These are phyloP conservation scores for Backusella luteola DNA, from an alignment of 192 early-diverging fungal species.

Conservation along the genomic window DNA sequence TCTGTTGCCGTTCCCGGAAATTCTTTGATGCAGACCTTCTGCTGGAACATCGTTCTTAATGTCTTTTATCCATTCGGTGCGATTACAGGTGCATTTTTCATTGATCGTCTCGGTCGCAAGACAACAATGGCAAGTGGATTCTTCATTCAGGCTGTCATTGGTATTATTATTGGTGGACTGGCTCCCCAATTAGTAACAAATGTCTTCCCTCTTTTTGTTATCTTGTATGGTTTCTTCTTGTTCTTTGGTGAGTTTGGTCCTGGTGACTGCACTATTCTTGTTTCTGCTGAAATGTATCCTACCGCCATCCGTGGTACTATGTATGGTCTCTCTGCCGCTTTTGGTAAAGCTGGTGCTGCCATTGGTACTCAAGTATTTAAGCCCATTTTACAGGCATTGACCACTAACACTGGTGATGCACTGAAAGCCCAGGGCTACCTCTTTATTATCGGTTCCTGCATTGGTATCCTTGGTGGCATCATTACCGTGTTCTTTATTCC, in stretches of 20 bases:
- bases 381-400: conserved; percentile 36
- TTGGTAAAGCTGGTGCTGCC: conserved; percentile 44
- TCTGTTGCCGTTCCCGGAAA: conserved; percentile 24
- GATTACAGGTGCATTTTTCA: conserved; percentile 40
- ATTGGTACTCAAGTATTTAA: conserved; percentile 48
- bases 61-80: conserved; percentile 54
- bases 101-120: conserved; percentile 48
- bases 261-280: conserved; percentile 49
- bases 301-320: conserved; percentile 52
- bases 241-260: conserved; percentile 55
- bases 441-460: conserved; percentile 44
- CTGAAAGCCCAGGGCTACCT: conserved; percentile 38
- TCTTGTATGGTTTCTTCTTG: conserved; percentile 56
- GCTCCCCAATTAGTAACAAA: conserved; percentile 34
- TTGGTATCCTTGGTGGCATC: conserved; percentile 47
- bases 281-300: conserved; percentile 51
- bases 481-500: conserved; percentile 48
- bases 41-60: conserved; percentile 52
- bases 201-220: conserved; percentile 49
- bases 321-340: conserved; percentile 50
- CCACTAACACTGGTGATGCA: conserved; percentile 22
- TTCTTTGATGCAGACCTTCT: conserved; percentile 46
- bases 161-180: conserved; percentile 43
- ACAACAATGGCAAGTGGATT: conserved; percentile 52
- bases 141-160: conserved; percentile 44